Evolutionary conservation across 305 asterid genomes (phyloP).

Genomic region (Salvia sclarea): DNA sequence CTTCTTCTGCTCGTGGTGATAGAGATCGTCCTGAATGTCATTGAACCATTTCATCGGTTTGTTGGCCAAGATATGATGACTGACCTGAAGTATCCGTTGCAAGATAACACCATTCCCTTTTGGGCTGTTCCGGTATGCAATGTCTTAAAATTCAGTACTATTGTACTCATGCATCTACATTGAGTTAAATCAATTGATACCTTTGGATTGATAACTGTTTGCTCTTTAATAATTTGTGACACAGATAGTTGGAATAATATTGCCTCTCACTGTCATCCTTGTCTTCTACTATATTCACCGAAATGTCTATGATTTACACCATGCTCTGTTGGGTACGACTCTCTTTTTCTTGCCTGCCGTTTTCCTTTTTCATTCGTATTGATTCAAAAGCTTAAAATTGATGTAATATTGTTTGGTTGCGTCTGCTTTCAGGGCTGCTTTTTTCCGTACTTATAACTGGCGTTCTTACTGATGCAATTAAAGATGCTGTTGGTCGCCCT

Average conservation of each 20-base stretch:
- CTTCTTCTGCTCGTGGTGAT: constrained; percentile 75
- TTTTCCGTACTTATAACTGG: constrained; percentile 80
- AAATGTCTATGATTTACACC: constrained; percentile 83
- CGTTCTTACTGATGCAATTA: constrained; percentile 89
- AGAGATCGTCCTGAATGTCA: constrained; percentile 66
- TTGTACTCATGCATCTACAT: neutral
- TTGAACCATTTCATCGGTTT: constrained; percentile 92
- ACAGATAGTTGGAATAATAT: constrained; percentile 71
- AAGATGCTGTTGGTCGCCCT: constrained; percentile 98
- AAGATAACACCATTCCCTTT: constrained; percentile 79
- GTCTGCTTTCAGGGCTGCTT: constrained; percentile 61
- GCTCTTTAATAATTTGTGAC: constrained; percentile 32
- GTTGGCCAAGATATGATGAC: constrained; percentile 89
- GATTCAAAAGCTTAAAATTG: constrained; percentile 2
- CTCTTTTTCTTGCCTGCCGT: constrained; percentile 6
- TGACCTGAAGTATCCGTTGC: constrained; percentile 80
- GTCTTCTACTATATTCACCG: constrained; percentile 63
- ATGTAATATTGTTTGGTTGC: constrained; percentile 28
- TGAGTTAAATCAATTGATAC: neutral
- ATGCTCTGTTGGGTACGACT: constrained; percentile 72
- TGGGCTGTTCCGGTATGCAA: constrained; percentile 87
- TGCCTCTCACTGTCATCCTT: constrained; percentile 58
- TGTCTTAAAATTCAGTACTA: constrained; percentile 9
- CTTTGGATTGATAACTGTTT: constrained; percentile 13
- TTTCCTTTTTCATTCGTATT: constrained; percentile 4